Evolutionary conservation across 2,329 filamentous ascomycete species (phyloP).

Genomic region (Trichoderma sp.): DNA sequence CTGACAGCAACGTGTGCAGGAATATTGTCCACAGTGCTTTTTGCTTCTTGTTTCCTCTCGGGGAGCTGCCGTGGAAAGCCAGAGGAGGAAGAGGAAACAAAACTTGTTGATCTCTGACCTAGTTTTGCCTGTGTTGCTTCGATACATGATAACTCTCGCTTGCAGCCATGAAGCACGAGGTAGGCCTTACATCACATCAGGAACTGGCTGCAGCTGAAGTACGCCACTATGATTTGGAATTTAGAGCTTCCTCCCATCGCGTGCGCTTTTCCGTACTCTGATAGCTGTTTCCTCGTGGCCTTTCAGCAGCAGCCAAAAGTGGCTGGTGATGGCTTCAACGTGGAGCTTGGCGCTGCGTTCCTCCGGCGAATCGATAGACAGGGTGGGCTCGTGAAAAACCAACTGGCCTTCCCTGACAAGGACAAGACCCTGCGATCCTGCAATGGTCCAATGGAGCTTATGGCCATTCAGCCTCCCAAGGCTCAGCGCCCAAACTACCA

Average conservation of each 20-base stretch:
- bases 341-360: constrained; percentile 18
- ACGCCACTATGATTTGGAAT: neutral
- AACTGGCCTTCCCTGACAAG: neutral
- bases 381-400: constrained; percentile 16
- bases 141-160: neutral
- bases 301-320: neutral
- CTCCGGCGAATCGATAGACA: constrained; percentile 33
- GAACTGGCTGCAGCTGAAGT: neutral
- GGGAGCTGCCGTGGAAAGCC: neutral
- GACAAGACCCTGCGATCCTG: neutral
- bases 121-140: neutral
- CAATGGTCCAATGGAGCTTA: neutral
- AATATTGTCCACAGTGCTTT: neutral
- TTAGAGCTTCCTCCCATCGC: neutral
- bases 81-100: neutral
- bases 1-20: neutral
- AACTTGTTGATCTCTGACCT: neutral
- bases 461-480: neutral
- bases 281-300: neutral
- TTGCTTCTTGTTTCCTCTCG: neutral
- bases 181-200: neutral
- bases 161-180: neutral
- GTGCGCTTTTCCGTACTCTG: neutral
- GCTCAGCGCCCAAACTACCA: neutral
- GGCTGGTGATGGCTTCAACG: constrained; percentile 7